These are phyloP conservation scores for Boletus hoseneyae DNA, from an alignment of 1,284 basidiomycete genomes.

Conservation along the genomic window DNA sequence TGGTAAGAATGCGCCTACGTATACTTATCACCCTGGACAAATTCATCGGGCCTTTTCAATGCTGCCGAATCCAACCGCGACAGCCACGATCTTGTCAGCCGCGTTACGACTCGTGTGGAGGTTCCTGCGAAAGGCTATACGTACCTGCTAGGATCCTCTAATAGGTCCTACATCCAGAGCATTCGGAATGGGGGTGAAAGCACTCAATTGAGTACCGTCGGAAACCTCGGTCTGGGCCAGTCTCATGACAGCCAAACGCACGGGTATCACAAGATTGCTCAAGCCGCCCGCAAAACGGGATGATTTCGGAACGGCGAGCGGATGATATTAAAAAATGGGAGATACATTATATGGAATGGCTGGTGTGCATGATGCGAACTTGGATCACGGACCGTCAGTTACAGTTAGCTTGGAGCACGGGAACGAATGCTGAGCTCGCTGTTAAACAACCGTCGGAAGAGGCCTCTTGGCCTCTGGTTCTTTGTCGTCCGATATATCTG, in stretches of 20 bases:
- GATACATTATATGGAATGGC: slow-evolving; percentile 3
- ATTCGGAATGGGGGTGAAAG: too few species aligned
- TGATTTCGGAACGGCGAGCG: background rate
- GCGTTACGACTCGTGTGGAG: too few species aligned
- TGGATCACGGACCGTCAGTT: background rate
- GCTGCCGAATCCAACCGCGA: too few species aligned
- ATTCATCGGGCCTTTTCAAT: too few species aligned
- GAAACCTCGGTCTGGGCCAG: background rate
- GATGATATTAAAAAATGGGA: slow-evolving; percentile 4
- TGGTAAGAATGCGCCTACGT: too few species aligned
- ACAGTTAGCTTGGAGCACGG: background rate
- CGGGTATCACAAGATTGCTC: background rate
- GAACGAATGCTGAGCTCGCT: background rate
- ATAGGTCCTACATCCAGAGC: too few species aligned
- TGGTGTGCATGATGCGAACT: background rate
- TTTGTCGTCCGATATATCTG: background rate
- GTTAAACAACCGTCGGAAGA: slow-evolving; percentile 10
- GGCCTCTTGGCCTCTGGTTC: slow-evolving; percentile 19
- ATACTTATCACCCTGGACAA: too few species aligned
- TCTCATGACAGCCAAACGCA: too few species aligned
- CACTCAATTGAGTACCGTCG: too few species aligned
- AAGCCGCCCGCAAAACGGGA: background rate
- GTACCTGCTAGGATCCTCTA: too few species aligned
- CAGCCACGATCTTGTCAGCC: too few species aligned
- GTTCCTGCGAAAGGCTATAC: too few species aligned